A percentile compares a stretch with the other conserved stretches of the same genome.
Conservation (phyloP, 2,329 filamentous ascomycete species). For the Aspergillus novofumigatus region DNA sequence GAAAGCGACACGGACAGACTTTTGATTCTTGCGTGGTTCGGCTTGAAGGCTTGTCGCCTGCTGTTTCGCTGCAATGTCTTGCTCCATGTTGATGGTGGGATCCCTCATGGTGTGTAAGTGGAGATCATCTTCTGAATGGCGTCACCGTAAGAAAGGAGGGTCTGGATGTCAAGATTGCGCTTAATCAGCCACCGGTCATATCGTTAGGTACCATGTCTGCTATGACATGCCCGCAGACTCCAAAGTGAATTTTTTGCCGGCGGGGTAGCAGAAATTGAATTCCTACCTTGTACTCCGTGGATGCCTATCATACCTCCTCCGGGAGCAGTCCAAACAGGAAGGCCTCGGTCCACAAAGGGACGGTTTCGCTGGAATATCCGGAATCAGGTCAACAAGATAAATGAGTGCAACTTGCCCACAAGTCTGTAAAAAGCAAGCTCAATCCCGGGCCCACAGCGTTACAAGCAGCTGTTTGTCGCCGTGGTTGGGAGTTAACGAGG, state of each 20-base stretch:
- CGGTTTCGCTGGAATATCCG: neutral
- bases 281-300: neutral
- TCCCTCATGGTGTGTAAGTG: conserved; percentile 33
- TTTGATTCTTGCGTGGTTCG: conserved; percentile 30
- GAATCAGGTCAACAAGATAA: neutral
- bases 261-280: neutral
- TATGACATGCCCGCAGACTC: neutral
- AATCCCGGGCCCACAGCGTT: conserved; percentile 3
- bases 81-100: conserved; percentile 33
- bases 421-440: neutral
- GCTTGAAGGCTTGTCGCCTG: conserved; percentile 26
- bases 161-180: conserved; percentile 1
- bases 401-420: neutral
- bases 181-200: neutral
- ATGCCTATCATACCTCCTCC: conserved; percentile 15
- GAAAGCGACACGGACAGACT: conserved; percentile 37
- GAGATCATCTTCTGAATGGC: conserved; percentile 28
- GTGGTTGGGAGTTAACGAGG: neutral
- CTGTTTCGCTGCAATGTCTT: conserved; percentile 20
- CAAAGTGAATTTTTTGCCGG: neutral
- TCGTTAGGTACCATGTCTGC: neutral
- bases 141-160: conserved; percentile 10
- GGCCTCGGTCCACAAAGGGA: neutral
- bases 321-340: conserved; percentile 8
- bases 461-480: conserved; percentile 1